Conservation (phyloP, 139 green algal genomes). For the Coccomyxa sp. region DNA sequence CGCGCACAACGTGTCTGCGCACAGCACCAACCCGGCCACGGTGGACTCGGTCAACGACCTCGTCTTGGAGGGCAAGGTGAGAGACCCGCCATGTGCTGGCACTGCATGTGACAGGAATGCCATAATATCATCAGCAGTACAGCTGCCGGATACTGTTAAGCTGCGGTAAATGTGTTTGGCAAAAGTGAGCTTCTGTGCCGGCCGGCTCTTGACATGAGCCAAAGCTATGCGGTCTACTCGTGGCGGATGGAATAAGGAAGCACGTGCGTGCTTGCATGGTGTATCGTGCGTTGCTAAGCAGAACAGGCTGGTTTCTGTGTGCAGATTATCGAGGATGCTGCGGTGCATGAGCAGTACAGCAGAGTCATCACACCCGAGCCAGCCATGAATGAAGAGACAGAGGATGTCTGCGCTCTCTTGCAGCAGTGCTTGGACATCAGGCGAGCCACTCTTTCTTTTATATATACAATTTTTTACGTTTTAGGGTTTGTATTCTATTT, state of each 20-base stretch:
- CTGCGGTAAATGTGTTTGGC: not conserved
- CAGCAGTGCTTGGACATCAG: slow-evolving; percentile 78
- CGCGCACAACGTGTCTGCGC: slow-evolving; percentile 9
- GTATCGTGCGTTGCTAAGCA: not conserved
- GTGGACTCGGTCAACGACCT: not conserved
- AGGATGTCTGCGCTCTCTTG: slow-evolving; percentile 83
- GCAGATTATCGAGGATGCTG: slow-evolving; percentile 60
- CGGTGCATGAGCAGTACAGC: slow-evolving; percentile 59
- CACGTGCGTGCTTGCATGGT: not conserved
- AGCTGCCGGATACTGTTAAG: not conserved
- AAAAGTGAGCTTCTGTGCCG: not conserved
- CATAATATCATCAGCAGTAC: not conserved
- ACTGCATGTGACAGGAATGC: not conserved
- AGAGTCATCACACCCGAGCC: slow-evolving; percentile 64
- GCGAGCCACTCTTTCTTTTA: not conserved
- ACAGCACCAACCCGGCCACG: slow-evolving; percentile 15
- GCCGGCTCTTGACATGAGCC: too few species aligned
- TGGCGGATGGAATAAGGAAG: not conserved
- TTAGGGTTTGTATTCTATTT: not conserved
- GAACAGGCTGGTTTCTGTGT: not conserved
- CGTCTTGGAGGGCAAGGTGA: slow-evolving; percentile 1
- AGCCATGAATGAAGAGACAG: slow-evolving; percentile 57
- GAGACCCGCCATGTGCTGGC: too few species aligned
- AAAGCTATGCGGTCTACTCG: not conserved
- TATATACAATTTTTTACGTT: too few species aligned